Base-by-base conservation (phyloP, 306 rosid genomes). In the Lathyrus sativus region DNA sequence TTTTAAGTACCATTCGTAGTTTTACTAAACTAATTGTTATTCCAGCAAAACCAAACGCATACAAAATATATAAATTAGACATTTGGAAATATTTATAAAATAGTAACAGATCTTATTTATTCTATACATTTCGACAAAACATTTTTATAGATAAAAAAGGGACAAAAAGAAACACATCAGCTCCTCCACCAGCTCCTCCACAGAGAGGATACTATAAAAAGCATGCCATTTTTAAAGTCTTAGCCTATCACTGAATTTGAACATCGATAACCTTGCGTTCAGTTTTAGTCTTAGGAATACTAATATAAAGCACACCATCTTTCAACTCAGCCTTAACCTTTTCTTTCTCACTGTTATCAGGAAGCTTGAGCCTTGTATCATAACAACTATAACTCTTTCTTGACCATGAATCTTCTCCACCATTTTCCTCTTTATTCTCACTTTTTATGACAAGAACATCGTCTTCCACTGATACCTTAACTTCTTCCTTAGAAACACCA, bases 241-340 rank as follows among this genome's bases (percentile, higher is more conserved):
- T 3, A 22, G 43, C 10, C 22, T 31, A 6, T 82, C 87, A 89
- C 86, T 89, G 78, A 26, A 91, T 68, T 18, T 84, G 62, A 9
- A 91, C 95, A 61, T 85, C 95, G 28, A 84, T 0, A 62, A 87
- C 91, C 76, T 87, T 91, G 78, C 86, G 95, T 70, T 82, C 91
- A 51, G 82, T 84, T 72, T 84, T 81, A 53, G 81, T 74, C 83
- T 87, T 92, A 1, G 92, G 96, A 61, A 89, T 68, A 17, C 75
- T 57, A 2, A 91, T 78, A 79, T 82, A 85, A 53, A 92, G 92
- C 79, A 91, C 98, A n/a, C 96, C 96, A 78, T 92, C 80, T 62
- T 87, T 85, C 64, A 92, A 77, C 84, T 89, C 90, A 7, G 89
- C 97, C 65, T 82, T 82, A 45, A 92, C 78, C 73, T 85, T 81